phyloP scores from a whole-genome alignment of 305 asterid species.

The Fraxinus dipetala region DNA sequence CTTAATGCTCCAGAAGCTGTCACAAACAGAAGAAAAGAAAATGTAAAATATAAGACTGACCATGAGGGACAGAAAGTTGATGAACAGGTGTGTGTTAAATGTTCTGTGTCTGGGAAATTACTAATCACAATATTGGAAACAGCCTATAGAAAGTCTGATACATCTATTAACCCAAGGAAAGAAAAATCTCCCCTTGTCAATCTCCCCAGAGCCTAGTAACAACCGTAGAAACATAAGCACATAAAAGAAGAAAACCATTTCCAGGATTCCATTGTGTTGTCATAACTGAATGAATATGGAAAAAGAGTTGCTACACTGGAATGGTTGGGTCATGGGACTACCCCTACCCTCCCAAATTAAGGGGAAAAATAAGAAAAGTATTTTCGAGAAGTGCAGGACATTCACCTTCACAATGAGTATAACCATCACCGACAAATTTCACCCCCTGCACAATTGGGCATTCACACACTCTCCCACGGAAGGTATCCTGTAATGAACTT shows the following conservation, averaged over 20 bases:
- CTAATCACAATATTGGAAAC: background rate
- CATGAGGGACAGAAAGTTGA: background rate
- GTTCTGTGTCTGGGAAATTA: background rate
- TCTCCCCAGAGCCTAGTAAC: background rate
- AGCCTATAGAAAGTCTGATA: background rate
- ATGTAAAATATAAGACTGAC: conserved; percentile 1
- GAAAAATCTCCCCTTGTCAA: background rate
- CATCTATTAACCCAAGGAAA: background rate
- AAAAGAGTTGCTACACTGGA: background rate
- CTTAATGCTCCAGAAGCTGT: conserved; percentile 89
- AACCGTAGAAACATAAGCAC: background rate
- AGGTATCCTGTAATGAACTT: conserved; percentile 61
- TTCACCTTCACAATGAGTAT: conserved; percentile 80
- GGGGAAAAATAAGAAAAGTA: background rate
- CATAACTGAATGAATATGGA: background rate
- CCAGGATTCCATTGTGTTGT: background rate
- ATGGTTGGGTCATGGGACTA: conserved; percentile 7
- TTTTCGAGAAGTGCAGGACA: background rate
- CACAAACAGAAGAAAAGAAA: conserved; percentile 18
- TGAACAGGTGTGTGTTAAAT: background rate
- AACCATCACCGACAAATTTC: conserved; percentile 70
- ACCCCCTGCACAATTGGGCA: conserved; percentile 81
- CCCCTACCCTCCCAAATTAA: background rate
- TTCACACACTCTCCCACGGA: conserved; percentile 75
- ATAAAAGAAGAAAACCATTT: background rate